Base-by-base conservation (phyloP, 1,284 basidiomycete genomes). In the Leccinum cinnamomeum region DNA sequence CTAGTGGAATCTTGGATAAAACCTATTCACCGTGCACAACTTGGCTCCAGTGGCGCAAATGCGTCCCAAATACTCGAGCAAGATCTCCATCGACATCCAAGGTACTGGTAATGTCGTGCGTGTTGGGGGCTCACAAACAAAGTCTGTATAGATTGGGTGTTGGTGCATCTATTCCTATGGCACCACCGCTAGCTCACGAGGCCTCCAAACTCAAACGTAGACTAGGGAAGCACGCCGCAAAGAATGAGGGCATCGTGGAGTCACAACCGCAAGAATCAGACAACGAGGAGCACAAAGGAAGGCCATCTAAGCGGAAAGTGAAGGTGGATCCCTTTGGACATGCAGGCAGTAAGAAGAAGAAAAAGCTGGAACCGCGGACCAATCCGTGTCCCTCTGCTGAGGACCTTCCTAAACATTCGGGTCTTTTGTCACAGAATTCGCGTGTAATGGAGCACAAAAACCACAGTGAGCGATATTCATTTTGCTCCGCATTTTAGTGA, bases 1-100 rank as follows among this genome's bases (percentile, higher is more conserved):
- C 78, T 92, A 64, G 84, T 90, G 41, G 80, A 87, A 14, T 88
- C 89, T 58, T 92, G 90, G 90, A 79, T 92, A 66, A 82, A 84
- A 68, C 80, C 87, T 20, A 72, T 77, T 59, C 72, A 74, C 41
- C 75, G 75, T 41, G 65, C 74, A 41, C 66, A 66, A 60, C 71
- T 62, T 67, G 67, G 69, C 72, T 69, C 67, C 70, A 75, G 25
- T 48, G 62, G 50, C 64, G 71, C 63, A 12, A 76, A 83, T 62
- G 68, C 82, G 37, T 83, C 88, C 63, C 81, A 79, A 59, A 84
- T 89, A 69, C 75, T 92, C 7, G 81, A 86, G 62, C 86, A 89
- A 63, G 80, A 87, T 65, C 79, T 90, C 78, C 83, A 83, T 54
- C 79, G 82, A 35, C 90, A 90, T 18, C 79, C 88, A 57, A 84